Base-by-base conservation (phyloP, 179 eudicot genomes). In the Carnegiea gigantea region DNA sequence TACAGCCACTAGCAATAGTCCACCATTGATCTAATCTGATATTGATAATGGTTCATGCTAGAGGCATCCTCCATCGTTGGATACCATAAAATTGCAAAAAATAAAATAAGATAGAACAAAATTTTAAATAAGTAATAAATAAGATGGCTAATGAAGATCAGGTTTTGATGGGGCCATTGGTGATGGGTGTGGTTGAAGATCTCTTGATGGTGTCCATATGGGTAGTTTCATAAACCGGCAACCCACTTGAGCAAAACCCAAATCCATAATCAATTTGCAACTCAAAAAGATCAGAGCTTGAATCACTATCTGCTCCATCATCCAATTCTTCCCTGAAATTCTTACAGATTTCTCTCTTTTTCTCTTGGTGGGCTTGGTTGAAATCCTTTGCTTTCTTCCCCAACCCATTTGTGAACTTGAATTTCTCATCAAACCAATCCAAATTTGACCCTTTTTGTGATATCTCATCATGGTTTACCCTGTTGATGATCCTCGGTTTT, bases 211-310 rank as follows among this genome's bases (percentile, higher is more conserved):
- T 83, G n/a, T 90, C 94, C 91, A 95, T 75, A 82, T 86, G 88
- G 59, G 98, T 93, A 53, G 97, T 90, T 83, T 92, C 99, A 83
- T 92, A 94, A 80, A 95, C 98, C 18, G 99, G 98, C 80, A 91
- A 83, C 18, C 88, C 93, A 90, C 91, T 90, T 72, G 98, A 91
- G 75, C 78, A 87, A 57, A 79, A 95, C 86, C 92, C 95, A 53
- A 88, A 88, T 5, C 62, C 79, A 67, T 38, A 77, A 51, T 94
- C 93, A 82, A 88, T 67, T 75, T 90, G 87, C 78, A 95, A 82
- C 86, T 95, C 99, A 67, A 95, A 95, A 72, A 95, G 81, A 91
- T 95, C 98, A 57, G 98, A 94, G 72, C 99, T 95, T 77, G 94
- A 92, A 84, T 94, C 99, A 86, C 98, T 94, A 17, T 91, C 97